phyloP scores from a whole-genome alignment of 1,284 basidiomycete species.

The Microstroma glucosiphilum region DNA sequence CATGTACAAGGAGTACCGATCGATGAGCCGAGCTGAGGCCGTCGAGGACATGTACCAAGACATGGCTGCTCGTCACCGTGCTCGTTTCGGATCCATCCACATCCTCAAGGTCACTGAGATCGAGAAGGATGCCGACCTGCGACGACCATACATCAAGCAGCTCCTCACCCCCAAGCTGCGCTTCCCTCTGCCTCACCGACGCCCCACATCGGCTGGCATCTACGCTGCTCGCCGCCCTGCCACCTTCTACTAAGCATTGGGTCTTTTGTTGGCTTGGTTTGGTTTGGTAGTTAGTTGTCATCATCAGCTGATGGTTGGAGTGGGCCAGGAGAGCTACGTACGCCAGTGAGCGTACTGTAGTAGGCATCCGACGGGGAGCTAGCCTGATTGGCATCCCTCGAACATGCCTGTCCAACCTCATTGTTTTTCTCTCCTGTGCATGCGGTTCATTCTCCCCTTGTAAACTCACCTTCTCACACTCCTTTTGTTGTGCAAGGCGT shows the following conservation, averaged over 20 bases:
- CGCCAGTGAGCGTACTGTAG: too few relatives aligned
- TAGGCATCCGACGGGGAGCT: too few relatives aligned
- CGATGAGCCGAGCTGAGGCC: slow-evolving; percentile 85
- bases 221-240: slow-evolving; percentile 53
- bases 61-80: slow-evolving; percentile 98
- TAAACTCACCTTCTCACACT: too few relatives aligned
- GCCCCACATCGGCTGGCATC: slow-evolving; percentile 51
- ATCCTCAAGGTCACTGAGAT: slow-evolving; percentile 90
- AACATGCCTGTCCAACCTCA: too few relatives aligned
- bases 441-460: too few relatives aligned
- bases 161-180: slow-evolving; percentile 81
- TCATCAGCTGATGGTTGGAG: too few relatives aligned
- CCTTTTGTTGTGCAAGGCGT: too few relatives aligned
- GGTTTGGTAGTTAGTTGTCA: background rate
- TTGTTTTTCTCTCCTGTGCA: too few relatives aligned
- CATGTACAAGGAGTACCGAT: slow-evolving; percentile 85
- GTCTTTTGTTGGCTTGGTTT: background rate
- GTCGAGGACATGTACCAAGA: slow-evolving; percentile 98
- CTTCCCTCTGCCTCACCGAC: slow-evolving; percentile 95
- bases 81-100: slow-evolving; percentile 97
- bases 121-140: slow-evolving; percentile 83
- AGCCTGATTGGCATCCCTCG: too few relatives aligned
- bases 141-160: slow-evolving; percentile 86
- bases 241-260: slow-evolving; percentile 52
- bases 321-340: too few relatives aligned